These are phyloP conservation scores for Dacryopinax spathularia DNA, from an alignment of 768 basidiomycete genomes.

Conservation along the genomic window DNA sequence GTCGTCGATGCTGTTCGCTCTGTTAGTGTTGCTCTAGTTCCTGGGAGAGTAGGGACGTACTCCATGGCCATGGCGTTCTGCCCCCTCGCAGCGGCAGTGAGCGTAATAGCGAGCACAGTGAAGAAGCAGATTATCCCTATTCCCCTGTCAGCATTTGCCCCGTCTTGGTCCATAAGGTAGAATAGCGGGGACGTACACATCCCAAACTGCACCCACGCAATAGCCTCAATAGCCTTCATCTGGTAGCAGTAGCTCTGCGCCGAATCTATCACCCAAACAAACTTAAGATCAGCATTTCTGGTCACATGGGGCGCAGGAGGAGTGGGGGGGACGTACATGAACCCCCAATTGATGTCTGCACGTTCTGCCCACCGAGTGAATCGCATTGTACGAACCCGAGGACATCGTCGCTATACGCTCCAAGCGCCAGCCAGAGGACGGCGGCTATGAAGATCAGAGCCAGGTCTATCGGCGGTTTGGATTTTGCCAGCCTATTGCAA, in stretches of 20 bases:
- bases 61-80: background rate
- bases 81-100: constrained; percentile 30
- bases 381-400: constrained; percentile 53
- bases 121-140: constrained; percentile 37
- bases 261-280: constrained; percentile 34
- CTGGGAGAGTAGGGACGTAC: constrained; percentile 31
- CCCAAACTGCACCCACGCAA: constrained; percentile 62
- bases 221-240: constrained; percentile 64
- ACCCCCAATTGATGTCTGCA: background rate
- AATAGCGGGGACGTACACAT: constrained; percentile 26
- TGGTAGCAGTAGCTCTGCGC: constrained; percentile 51
- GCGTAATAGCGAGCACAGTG: constrained; percentile 34
- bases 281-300: too few species aligned
- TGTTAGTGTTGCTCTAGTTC: constrained; percentile 37
- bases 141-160: background rate
- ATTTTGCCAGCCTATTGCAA: constrained; percentile 46
- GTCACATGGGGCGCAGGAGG: too few species aligned
- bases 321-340: background rate
- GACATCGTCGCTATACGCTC: constrained; percentile 31
- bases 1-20: constrained; percentile 45
- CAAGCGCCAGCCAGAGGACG: constrained; percentile 42
- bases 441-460: constrained; percentile 39
- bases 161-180: constrained; percentile 4
- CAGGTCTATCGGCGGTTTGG: constrained; percentile 51
- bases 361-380: constrained; percentile 21